These are phyloP conservation scores for Xylariomycetidae sp. DNA, from an alignment of 2,329 filamentous ascomycete genomes.

Conservation along the genomic window DNA sequence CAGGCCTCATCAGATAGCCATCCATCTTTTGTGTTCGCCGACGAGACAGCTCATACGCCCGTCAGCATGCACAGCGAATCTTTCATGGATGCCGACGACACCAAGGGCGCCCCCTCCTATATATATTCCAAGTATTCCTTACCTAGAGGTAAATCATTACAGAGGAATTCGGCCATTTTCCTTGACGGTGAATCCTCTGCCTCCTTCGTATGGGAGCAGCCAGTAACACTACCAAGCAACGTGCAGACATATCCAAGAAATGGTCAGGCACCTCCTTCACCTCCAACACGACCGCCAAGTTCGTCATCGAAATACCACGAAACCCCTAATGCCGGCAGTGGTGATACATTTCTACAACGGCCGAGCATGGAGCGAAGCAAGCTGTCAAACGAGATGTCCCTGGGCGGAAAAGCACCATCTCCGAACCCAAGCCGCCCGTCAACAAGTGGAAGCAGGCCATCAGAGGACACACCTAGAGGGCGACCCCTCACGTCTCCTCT, in stretches of 20 bases:
- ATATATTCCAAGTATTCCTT: conserved; percentile 81
- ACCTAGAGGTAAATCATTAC: conserved; percentile 74
- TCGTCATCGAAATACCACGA: conserved; percentile 37
- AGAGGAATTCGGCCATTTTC: conserved; percentile 61
- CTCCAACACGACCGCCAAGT: conserved; percentile 56
- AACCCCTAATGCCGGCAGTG: conserved; percentile 28
- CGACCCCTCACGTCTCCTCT: conserved; percentile 34
- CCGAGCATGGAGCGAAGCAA: conserved; percentile 48
- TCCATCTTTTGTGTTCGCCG: conserved; percentile 56
- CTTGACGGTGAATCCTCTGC: conserved; percentile 46
- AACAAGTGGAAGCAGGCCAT: conserved; percentile 37
- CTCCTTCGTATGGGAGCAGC: conserved; percentile 62
- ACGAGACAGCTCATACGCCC: conserved; percentile 64
- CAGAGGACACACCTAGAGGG: conserved; percentile 46
- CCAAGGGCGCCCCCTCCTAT: conserved; percentile 62
- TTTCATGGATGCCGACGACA: conserved; percentile 53
- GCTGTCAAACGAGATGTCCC: conserved; percentile 42
- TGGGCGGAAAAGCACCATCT: conserved; percentile 37
- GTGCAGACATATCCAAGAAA: conserved; percentile 37
- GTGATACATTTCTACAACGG: conserved; percentile 38
- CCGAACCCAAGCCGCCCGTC: conserved; percentile 42
- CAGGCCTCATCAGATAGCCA: conserved; percentile 66
- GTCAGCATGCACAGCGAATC: conserved; percentile 69
- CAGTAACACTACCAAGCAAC: conserved; percentile 35
- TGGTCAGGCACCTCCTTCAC: conserved; percentile 53